Percentiles rank a stretch among this genome's conserved stretches.
phyloP scores from a whole-genome alignment of 306 rosid species.

The Glycine soja region DNA sequence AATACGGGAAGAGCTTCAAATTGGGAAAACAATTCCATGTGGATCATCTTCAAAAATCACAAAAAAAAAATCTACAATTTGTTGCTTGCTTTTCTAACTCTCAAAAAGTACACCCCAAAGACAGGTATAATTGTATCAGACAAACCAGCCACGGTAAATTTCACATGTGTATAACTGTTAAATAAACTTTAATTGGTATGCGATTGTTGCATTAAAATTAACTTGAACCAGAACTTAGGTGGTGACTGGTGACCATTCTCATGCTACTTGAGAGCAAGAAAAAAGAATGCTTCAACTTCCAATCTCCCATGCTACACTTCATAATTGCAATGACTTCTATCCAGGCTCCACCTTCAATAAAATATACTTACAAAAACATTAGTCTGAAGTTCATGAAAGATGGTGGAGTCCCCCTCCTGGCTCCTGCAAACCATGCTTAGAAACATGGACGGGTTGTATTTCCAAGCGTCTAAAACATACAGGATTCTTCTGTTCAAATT shows the following conservation, averaged over 20 bases:
- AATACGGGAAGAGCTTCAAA: no score
- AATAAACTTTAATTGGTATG: constrained; percentile 14
- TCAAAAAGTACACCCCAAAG: background rate
- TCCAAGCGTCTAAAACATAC: constrained; percentile 21
- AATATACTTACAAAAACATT: constrained; percentile 8
- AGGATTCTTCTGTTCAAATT: constrained; percentile 20
- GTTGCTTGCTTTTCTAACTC: constrained; percentile 9
- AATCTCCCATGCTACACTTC: background rate
- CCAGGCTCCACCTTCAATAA: constrained; percentile 17
- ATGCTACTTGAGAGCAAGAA: background rate
- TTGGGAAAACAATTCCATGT: no score
- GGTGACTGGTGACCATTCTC: background rate
- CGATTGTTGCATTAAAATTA: background rate
- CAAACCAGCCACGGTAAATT: constrained; percentile 8
- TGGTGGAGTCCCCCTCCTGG: background rate
- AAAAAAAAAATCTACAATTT: background rate
- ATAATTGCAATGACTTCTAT: constrained; percentile 28
- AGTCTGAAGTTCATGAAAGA: constrained; percentile 26
- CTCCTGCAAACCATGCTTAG: constrained; percentile 35
- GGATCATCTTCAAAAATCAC: constrained; percentile 16
- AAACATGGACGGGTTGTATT: constrained; percentile 34
- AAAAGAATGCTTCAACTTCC: background rate
- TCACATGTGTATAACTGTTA: background rate
- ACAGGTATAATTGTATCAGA: background rate
- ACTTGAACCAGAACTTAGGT: constrained; percentile 8